Conservation (phyloP, 2,329 filamentous ascomycete genomes). For the Fusarium tupiense region DNA sequence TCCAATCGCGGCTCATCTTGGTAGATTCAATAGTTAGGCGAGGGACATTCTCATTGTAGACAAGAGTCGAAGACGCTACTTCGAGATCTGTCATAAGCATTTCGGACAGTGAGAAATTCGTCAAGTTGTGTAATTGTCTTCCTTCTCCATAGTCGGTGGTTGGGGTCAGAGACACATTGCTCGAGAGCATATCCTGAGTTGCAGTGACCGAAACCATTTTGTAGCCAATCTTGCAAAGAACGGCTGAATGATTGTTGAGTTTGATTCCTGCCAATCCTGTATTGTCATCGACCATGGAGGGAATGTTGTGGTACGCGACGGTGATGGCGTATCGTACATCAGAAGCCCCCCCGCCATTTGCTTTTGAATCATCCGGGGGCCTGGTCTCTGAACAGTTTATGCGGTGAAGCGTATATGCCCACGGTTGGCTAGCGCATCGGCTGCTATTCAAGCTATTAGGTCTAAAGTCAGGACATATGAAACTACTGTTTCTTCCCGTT, state of each 20-base stretch:
- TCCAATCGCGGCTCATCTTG: rapidly evolving
- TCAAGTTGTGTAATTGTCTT: rapidly evolving
- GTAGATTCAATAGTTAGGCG: rapidly evolving
- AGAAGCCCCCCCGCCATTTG: neutral
- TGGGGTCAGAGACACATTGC: neutral
- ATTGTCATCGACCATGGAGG: neutral
- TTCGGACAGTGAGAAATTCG: rapidly evolving
- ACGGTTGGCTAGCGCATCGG: neutral
- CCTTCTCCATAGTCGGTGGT: neutral
- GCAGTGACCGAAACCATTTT: neutral
- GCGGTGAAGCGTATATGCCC: neutral
- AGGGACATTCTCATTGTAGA: rapidly evolving
- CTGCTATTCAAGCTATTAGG: neutral
- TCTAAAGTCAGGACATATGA: neutral
- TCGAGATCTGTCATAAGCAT: neutral
- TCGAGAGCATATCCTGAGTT: rapidly evolving
- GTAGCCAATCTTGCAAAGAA: neutral
- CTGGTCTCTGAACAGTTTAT: neutral
- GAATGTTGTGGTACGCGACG: neutral
- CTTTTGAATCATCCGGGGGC: too few species aligned
- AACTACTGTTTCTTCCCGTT: rapidly evolving
- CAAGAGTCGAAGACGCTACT: rapidly evolving
- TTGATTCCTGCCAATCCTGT: too few species aligned
- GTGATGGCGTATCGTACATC: neutral
- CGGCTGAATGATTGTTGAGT: neutral